These are phyloP conservation scores for Pseudogymnoascus sp. DNA, from an alignment of 2,329 filamentous ascomycete genomes.

Conservation along the genomic window DNA sequence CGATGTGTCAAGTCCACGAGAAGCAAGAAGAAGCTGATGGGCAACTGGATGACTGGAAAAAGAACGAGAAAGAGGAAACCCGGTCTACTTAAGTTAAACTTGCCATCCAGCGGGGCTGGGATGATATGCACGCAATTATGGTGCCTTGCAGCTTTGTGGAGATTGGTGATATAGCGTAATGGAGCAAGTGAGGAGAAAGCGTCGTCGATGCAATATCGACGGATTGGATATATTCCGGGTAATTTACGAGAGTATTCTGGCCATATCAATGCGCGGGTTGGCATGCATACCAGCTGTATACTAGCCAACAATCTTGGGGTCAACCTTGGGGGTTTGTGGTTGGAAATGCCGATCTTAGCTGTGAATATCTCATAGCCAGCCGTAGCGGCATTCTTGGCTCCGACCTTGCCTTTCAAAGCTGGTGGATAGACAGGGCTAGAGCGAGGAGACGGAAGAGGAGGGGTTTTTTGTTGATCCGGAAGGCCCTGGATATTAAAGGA, in stretches of 20 bases:
- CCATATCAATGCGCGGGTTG: neutral
- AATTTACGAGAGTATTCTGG: neutral
- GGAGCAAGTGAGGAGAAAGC: conserved; percentile 2
- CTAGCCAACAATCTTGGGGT: neutral
- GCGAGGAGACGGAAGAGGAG: neutral
- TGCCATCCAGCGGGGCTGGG: neutral
- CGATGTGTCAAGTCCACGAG: neutral
- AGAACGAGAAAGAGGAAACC: neutral
- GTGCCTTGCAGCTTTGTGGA: conserved; percentile 2
- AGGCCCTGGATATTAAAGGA: neutral
- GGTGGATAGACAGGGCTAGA: neutral
- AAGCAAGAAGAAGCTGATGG: neutral
- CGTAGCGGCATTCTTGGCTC: neutral
- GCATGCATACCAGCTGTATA: neutral
- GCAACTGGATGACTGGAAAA: neutral
- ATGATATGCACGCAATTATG: neutral
- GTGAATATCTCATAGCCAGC: neutral
- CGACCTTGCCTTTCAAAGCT: neutral
- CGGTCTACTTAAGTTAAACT: neutral
- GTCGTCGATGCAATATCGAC: neutral
- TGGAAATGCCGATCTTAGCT: neutral
- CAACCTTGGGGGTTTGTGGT: neutral
- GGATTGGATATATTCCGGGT: conserved; percentile 3
- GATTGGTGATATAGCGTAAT: conserved; percentile 1
- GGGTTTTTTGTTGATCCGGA: conserved; percentile 4